Evolutionary conservation across 495 filamentous ascomycete genomes (phyloP), one percentile per base, ranked within the genome.

Genomic region (Friedmanniomyces simplex): DNA sequence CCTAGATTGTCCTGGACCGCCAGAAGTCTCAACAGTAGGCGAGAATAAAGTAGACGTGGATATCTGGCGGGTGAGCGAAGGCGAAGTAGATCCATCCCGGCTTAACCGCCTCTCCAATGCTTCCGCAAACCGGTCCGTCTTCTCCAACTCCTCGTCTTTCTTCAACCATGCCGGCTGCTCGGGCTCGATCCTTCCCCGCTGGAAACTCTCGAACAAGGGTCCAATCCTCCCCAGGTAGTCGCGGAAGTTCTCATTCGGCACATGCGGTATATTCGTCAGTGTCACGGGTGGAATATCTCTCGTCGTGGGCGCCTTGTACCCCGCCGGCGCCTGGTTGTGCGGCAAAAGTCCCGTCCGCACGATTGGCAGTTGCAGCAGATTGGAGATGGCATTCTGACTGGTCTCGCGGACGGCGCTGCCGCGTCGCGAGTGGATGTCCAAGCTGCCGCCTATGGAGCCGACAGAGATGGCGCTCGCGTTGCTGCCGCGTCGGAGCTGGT

Each of bases 251-350:
- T 84, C 80, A 0, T 81, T 66, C 16, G 96, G 88, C 32, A 97
- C 78, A 62, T 86, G 86, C 1, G 84, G 81, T 50, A 97, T 90
- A 55, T 94, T 95, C 5, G 91, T 91, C 53, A 99, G 75, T 0
- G 88, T 86, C 8, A 99, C 93, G 0, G 93, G 91, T 0, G 93
- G 90, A 48, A 99, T 99, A 68, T 99, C 93, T 72, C 81, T 82
- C 7, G 91, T 75, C n/a, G 88, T 90, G 0, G 93, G 93, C 6
- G 87, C 83, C 55, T 84, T 90, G 63, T 89, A 88, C 37, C 83
- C 74, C 58, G 81, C 82, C 6, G 78, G 79, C 24, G 81, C 71
- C 0, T 87, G 74, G 5, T 82, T 71, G 28, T 93, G 85, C 1
- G 89, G 83, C 14, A 85, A 75, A 46, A 96, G 77, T 45, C 88